Base-by-base conservation (phyloP, 2,329 filamentous ascomycete genomes). In the Pseudofabraea citricarpa region DNA sequence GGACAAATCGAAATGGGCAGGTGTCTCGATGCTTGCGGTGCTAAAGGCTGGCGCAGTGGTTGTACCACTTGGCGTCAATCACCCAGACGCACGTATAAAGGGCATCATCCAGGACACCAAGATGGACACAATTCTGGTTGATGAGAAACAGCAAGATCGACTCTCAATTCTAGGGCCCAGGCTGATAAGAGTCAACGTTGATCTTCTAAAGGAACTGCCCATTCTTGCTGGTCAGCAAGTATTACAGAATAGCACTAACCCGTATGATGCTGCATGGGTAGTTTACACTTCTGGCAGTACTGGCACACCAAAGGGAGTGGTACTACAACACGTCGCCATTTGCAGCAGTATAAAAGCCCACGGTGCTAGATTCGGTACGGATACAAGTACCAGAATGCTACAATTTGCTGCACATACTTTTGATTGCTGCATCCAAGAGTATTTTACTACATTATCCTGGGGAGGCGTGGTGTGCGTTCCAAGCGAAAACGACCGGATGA, bases 341-440 rank as follows among this genome's bases (percentile, higher is more conserved):
- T 37, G 35, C 35, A 37, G 35, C 19, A 37, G 35, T 37, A 37
- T 37, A 37, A 20, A 22, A 37, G 35, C 35, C 35, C 35, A 37
- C 35, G 35, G 35, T 22, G 35, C 35, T 15, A 37, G 35, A 37
- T 37, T 37, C 19, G 35, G 35, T n/a, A 37, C 23, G 35, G n/a
- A 22, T n/a, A 15, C 35, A 37, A 37, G 16, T 12, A 37, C 35
- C 5, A 37, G 35, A n/a, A 37, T 37, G 35, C n/a, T 37, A n/a
- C 35, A 37, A 37, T 37, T 37, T 37, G 20, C 35, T n/a, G 20
- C 35, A 12, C 35, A 37, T 37, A 37, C 35, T 5, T 37, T 37
- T 37, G 35, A 37, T 37, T 9, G 2, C 23, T 37, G 35, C 35
- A 37, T 37, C 23, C 35, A 37, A 23, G 35, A 37, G 5, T 37